phyloP scores from a whole-genome alignment of 1,284 basidiomycete species.

The Rhodotorula mucilaginosa region DNA sequence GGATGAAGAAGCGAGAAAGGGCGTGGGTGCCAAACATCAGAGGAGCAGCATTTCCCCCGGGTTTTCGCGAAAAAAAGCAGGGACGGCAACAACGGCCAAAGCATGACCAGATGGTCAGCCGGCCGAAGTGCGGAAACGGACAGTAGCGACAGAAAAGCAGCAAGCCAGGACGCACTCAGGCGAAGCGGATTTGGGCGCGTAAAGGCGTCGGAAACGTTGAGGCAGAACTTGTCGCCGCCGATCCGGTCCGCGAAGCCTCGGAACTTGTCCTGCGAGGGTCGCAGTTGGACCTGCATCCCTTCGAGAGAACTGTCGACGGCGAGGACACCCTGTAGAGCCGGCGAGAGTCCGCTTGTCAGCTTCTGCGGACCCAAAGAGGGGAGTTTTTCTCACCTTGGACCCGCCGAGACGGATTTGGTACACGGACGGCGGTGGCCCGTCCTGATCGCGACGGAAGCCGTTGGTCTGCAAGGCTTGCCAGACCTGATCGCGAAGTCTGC shows the following conservation, averaged over 20 bases:
- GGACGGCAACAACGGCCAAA: not conserved
- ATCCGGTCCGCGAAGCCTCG: constrained; percentile 47
- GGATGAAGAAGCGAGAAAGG: not conserved
- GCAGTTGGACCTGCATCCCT: constrained; percentile 51
- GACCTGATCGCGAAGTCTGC: constrained; percentile 19
- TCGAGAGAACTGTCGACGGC: constrained; percentile 56
- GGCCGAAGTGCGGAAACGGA: not conserved
- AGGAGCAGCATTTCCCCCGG: too few relatives aligned
- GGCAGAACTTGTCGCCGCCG: constrained; percentile 54
- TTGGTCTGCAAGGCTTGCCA: constrained; percentile 7
- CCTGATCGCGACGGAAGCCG: constrained; percentile 10
- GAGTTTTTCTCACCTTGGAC: constrained; percentile 34
- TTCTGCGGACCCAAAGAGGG: not conserved
- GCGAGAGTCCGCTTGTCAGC: not conserved
- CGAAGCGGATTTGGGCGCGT: constrained; percentile 40
- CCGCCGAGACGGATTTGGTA: constrained; percentile 48
- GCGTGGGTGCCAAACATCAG: too few relatives aligned
- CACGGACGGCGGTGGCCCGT: constrained; percentile 2
- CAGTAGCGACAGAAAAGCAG: not conserved
- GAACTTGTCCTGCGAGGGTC: constrained; percentile 66
- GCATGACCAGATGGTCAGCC: constrained; percentile 1
- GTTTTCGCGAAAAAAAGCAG: too few relatives aligned
- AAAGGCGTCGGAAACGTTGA: constrained; percentile 53
- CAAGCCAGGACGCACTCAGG: constrained; percentile 29
- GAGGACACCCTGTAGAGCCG: constrained; percentile 54